Percentiles rank a stretch among this genome's conserved stretches.
Conservation (phyloP, 2,329 filamentous ascomycete species). For the Aspergillus clavatus region DNA sequence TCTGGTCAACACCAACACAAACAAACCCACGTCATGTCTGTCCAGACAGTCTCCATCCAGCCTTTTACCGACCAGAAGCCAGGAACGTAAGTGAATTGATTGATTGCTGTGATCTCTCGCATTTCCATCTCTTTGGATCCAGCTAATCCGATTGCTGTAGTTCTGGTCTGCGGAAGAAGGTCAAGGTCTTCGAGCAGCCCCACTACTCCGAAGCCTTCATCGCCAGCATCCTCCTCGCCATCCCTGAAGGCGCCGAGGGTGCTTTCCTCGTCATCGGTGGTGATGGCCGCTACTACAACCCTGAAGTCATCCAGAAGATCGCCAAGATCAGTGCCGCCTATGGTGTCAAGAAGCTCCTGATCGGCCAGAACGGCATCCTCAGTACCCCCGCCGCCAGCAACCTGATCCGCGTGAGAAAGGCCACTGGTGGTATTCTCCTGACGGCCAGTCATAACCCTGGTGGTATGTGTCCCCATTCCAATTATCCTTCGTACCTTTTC, state of each 20-base stretch:
- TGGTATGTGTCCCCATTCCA: conserved; percentile 59
- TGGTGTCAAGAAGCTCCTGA: conserved; percentile 96
- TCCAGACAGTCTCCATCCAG: conserved; percentile 74
- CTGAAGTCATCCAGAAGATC: conserved; percentile 92
- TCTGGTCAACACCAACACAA: conserved; percentile 2
- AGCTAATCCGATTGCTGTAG: too few relatives aligned
- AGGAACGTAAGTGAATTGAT: conserved; percentile 80
- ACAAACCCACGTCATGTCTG: conserved; percentile 55
- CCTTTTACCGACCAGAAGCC: conserved; percentile 96
- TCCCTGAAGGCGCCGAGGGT: conserved; percentile 85
- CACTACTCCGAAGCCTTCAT: conserved; percentile 97
- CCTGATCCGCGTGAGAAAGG: conserved; percentile 88
- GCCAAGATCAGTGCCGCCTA: conserved; percentile 96
- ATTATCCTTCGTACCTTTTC: conserved; percentile 1
- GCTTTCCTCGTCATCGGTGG: conserved; percentile 94
- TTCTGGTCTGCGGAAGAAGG: conserved; percentile 97
- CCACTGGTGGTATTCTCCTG: conserved; percentile 92
- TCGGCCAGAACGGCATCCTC: conserved; percentile 93
- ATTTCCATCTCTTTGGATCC: not conserved
- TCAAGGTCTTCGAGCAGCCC: conserved; percentile 90
- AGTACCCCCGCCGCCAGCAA: conserved; percentile 95
- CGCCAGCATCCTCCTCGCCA: conserved; percentile 88
- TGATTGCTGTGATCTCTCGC: conserved; percentile 11
- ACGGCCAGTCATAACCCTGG: conserved; percentile 98
- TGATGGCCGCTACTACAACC: conserved; percentile 95